These are phyloP conservation scores for Leishmania arabica DNA, from an alignment of 208 protist genomes.

Conservation along the genomic window DNA sequence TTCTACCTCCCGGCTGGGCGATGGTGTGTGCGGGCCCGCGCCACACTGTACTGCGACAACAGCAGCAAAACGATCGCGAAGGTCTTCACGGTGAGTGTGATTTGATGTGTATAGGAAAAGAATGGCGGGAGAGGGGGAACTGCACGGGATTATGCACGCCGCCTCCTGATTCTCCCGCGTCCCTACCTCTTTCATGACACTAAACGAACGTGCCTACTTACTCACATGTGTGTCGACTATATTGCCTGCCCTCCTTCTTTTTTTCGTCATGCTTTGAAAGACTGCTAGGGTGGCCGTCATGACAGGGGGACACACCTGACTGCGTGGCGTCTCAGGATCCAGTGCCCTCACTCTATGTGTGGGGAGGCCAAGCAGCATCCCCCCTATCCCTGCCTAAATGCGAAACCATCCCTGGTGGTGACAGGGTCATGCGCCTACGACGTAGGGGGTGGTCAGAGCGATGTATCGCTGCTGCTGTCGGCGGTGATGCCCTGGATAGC, in stretches of 20 bases:
- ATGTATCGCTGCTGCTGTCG: not conserved
- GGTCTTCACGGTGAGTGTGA: conserved; percentile 74
- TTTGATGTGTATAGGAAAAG: not conserved
- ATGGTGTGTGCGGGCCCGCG: conserved; percentile 79
- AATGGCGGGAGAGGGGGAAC: not conserved
- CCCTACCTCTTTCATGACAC: not conserved
- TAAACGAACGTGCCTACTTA: not conserved
- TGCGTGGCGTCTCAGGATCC: not conserved
- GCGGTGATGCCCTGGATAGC: too few species aligned
- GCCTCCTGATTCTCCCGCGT: not conserved
- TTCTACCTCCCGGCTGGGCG: conserved; percentile 72
- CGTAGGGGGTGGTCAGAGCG: not conserved
- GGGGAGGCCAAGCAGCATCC: not conserved
- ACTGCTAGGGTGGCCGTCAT: not conserved
- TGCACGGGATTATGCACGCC: not conserved
- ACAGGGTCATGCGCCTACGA: not conserved
- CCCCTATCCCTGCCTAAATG: not conserved
- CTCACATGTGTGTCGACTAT: not conserved
- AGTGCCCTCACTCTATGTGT: not conserved
- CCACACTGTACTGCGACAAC: conserved; percentile 33
- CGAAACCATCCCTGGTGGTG: not conserved
- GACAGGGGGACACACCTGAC: not conserved
- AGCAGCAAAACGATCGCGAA: conserved; percentile 44
- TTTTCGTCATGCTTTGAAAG: not conserved
- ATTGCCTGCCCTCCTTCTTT: not conserved